Percentiles rank a stretch among this genome's conserved stretches.
These are phyloP conservation scores for Xylariomycetidae sp. DNA, from an alignment of 2,329 filamentous ascomycete genomes.

Conservation along the genomic window DNA sequence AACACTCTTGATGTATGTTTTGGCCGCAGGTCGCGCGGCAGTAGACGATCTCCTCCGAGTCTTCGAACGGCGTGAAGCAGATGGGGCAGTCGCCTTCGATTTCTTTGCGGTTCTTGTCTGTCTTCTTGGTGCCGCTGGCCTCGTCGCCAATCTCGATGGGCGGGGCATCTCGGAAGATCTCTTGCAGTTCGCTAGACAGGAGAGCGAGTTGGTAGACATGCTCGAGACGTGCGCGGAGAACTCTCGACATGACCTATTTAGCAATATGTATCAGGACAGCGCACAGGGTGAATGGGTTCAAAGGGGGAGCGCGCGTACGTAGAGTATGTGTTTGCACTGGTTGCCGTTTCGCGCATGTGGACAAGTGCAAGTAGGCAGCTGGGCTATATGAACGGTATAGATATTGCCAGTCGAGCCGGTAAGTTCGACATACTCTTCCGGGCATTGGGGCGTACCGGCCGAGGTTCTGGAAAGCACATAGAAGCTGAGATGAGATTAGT, in stretches of 20 bases:
- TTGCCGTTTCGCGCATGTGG: conserved; percentile 48
- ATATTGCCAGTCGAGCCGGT: conserved; percentile 63
- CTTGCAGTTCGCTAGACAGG: conserved; percentile 51
- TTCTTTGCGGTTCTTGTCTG: conserved; percentile 40
- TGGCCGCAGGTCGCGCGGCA: conserved; percentile 49
- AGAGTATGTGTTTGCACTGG: conserved; percentile 63
- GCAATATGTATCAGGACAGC: background rate
- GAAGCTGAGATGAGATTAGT: conserved; percentile 23
- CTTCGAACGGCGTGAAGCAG: conserved; percentile 47
- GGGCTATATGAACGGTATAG: conserved; percentile 52
- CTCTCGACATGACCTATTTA: conserved; percentile 48
- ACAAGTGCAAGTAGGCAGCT: conserved; percentile 50
- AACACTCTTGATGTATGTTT: conserved; percentile 51
- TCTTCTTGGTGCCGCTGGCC: conserved; percentile 1
- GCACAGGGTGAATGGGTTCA: too few relatives aligned
- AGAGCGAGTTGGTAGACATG: conserved; percentile 60
- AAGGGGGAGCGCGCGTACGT: conserved; percentile 36
- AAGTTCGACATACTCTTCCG: conserved; percentile 51
- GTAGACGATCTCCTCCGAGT: conserved; percentile 39
- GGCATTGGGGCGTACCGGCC: conserved; percentile 30
- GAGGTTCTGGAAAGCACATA: conserved; percentile 40
- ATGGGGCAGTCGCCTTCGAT: conserved; percentile 53
- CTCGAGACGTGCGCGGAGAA: conserved; percentile 52
- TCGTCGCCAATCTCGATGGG: conserved; percentile 36
- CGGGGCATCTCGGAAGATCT: conserved; percentile 53